These are phyloP conservation scores for Pseudocercospora pini-densiflorae DNA, from an alignment of 2,329 filamentous ascomycete species.

Conservation along the genomic window DNA sequence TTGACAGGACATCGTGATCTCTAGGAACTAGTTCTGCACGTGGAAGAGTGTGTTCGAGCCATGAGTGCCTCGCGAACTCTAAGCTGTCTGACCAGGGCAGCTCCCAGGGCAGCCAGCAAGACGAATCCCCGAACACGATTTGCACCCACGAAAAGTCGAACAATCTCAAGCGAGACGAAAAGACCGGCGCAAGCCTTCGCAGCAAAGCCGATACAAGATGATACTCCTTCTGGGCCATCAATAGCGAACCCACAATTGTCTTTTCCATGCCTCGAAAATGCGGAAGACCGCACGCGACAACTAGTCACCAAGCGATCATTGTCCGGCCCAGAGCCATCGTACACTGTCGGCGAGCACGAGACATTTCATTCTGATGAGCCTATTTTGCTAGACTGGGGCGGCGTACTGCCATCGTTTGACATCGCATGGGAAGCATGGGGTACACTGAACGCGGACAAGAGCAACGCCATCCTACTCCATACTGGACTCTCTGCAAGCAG, in stretches of 20 bases:
- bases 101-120: conserved; percentile 20
- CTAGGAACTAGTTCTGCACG: background rate
- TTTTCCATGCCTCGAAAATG: conserved; percentile 86
- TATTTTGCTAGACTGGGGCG: conserved; percentile 90
- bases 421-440: conserved; percentile 97
- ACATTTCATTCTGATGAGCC: conserved; percentile 75
- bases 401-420: conserved; percentile 83
- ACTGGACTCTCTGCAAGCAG: conserved; percentile 97
- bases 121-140: conserved; percentile 18
- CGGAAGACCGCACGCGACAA: conserved; percentile 73
- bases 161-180: conserved; percentile 20
- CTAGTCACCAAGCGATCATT: conserved; percentile 68
- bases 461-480: conserved; percentile 89
- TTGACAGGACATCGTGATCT: background rate
- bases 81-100: conserved; percentile 9
- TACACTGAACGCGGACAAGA: conserved; percentile 74
- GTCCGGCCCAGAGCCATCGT: conserved; percentile 88
- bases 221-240: conserved; percentile 34
- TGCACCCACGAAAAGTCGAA: conserved; percentile 12
- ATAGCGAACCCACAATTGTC: conserved; percentile 82
- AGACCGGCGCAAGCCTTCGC: conserved; percentile 29
- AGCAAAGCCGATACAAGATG: conserved; percentile 31
- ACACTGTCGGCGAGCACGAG: conserved; percentile 86
- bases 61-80: conserved; percentile 22
- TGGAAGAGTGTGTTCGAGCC: too few species aligned